phyloP scores from a whole-genome alignment of 1,284 basidiomycete species.

The Leccinum angustisporum region DNA sequence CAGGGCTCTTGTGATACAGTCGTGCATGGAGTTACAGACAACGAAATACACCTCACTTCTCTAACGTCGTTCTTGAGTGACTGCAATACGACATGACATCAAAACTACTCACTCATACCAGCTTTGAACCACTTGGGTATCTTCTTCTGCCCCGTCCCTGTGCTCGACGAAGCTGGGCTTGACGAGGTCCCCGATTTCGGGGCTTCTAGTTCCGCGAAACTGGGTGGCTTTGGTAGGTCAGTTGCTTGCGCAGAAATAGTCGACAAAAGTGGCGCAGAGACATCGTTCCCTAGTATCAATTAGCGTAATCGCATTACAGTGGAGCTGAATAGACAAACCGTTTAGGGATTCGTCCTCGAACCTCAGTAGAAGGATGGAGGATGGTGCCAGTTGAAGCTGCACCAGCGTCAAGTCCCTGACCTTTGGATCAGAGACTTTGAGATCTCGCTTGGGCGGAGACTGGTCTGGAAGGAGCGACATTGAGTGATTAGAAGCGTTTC shows the following conservation, averaged over 20 bases:
- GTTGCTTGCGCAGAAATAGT: slow-evolving; percentile 55
- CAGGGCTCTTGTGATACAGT: slow-evolving; percentile 2
- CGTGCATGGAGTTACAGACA: background rate
- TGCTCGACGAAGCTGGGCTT: slow-evolving; percentile 16
- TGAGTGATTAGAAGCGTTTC: background rate
- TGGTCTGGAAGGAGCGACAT: slow-evolving; percentile 52
- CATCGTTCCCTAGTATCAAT: slow-evolving; percentile 40
- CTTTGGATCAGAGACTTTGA: slow-evolving; percentile 72
- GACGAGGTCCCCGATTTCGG: slow-evolving; percentile 27
- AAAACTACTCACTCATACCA: slow-evolving; percentile 46
- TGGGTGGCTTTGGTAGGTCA: slow-evolving; percentile 59
- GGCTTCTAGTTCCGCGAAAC: slow-evolving; percentile 24
- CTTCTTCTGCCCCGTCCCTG: slow-evolving; percentile 48
- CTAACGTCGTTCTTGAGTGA: slow-evolving; percentile 17
- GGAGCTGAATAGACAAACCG: slow-evolving; percentile 40
- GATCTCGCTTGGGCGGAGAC: slow-evolving; percentile 76
- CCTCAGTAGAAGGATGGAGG: slow-evolving; percentile 72
- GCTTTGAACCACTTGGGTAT: slow-evolving; percentile 74
- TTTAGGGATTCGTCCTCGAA: slow-evolving; percentile 73
- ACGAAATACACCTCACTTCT: slow-evolving; percentile 19
- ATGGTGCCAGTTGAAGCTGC: slow-evolving; percentile 77
- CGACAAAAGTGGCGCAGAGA: slow-evolving; percentile 66
- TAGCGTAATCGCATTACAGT: background rate
- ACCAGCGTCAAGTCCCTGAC: slow-evolving; percentile 66
- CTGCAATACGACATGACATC: background rate